Percentiles rank a stretch among this genome's conserved stretches.
Evolutionary conservation across 352 stramenopile species (phyloP).

Genomic region (Peronosclerospora sorghi): DNA sequence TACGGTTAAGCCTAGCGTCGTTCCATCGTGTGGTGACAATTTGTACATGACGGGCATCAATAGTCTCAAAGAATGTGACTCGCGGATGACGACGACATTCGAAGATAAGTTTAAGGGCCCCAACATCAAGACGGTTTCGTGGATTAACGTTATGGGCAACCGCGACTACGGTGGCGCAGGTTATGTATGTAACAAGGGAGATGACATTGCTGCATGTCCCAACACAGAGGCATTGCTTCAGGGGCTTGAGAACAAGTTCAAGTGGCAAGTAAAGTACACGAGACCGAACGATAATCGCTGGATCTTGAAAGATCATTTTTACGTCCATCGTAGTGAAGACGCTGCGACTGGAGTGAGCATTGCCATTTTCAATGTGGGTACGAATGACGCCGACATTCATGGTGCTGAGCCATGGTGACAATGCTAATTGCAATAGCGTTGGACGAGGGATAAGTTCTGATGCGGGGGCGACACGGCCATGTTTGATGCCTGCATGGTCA

Average conservation of each 20-base stretch:
- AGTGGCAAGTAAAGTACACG: conserved; percentile 31
- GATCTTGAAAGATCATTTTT: conserved; percentile 40
- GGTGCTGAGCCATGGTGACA: conserved; percentile 22
- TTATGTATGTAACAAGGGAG: conserved; percentile 32
- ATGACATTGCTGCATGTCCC: conserved; percentile 19
- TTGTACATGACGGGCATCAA: conserved; percentile 59
- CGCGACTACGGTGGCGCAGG: conserved; percentile 49
- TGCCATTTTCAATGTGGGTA: conserved; percentile 51
- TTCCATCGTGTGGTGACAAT: conserved; percentile 26
- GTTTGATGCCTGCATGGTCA: conserved; percentile 30
- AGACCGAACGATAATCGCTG: conserved; percentile 44
- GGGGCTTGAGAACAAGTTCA: conserved; percentile 30
- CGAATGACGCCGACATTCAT: conserved; percentile 35
- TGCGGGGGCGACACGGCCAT: conserved; percentile 27
- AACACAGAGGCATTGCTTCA: conserved; percentile 13
- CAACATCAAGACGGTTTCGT: conserved; percentile 28
- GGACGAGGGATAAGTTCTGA: conserved; percentile 29
- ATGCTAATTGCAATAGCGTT: conserved; percentile 26
- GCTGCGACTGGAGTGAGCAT: conserved; percentile 25
- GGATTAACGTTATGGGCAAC: conserved; percentile 56
- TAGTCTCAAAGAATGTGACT: conserved; percentile 24
- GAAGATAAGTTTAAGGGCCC: conserved; percentile 38
- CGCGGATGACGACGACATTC: conserved; percentile 34
- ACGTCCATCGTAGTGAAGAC: conserved; percentile 33
- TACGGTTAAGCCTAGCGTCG: too few species aligned